Evolutionary conservation across 2,329 filamentous ascomycete genomes (phyloP).

Genomic region (Ophiostoma sp.): DNA sequence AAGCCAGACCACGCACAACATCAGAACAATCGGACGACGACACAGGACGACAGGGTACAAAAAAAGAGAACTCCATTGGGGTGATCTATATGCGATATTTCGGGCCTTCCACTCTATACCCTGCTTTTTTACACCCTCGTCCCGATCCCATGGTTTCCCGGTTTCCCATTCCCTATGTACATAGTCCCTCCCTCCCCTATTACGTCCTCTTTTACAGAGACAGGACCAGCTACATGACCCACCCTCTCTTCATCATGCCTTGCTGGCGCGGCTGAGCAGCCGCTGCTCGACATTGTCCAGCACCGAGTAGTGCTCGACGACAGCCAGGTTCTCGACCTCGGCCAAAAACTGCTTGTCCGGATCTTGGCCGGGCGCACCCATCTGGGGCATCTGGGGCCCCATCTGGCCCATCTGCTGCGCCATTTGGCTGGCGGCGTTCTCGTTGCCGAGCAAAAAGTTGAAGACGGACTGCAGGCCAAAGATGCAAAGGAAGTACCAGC

Average conservation of each 20-base stretch:
- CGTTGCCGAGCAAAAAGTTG: slow-evolving; percentile 92
- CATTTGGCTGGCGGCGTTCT: slow-evolving; percentile 92
- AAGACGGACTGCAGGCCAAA: slow-evolving; percentile 97
- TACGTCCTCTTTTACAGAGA: not conserved
- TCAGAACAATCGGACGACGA: not conserved
- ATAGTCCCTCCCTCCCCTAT: not conserved
- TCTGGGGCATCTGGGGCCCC: slow-evolving; percentile 46
- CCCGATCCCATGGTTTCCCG: not conserved
- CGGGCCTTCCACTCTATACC: not conserved
- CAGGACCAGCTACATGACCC: not conserved
- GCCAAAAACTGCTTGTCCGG: slow-evolving; percentile 91
- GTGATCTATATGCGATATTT: slow-evolving; percentile 6
- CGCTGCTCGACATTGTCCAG: slow-evolving; percentile 85
- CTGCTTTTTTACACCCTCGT: not conserved
- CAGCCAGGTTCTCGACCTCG: slow-evolving; percentile 93
- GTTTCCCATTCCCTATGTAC: not conserved
- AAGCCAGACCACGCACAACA: not conserved
- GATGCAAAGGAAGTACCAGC: slow-evolving; percentile 97
- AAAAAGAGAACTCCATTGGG: not conserved
- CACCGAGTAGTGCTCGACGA: slow-evolving; percentile 90
- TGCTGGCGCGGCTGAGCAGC: slow-evolving; percentile 58
- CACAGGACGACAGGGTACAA: not conserved
- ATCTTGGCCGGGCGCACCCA: slow-evolving; percentile 86
- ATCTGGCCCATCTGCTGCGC: slow-evolving; percentile 85
- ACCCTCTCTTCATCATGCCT: slow-evolving; percentile 10